Base-by-base conservation (phyloP, 2,329 filamentous ascomycete genomes). In the Aspergillus intermedius region DNA sequence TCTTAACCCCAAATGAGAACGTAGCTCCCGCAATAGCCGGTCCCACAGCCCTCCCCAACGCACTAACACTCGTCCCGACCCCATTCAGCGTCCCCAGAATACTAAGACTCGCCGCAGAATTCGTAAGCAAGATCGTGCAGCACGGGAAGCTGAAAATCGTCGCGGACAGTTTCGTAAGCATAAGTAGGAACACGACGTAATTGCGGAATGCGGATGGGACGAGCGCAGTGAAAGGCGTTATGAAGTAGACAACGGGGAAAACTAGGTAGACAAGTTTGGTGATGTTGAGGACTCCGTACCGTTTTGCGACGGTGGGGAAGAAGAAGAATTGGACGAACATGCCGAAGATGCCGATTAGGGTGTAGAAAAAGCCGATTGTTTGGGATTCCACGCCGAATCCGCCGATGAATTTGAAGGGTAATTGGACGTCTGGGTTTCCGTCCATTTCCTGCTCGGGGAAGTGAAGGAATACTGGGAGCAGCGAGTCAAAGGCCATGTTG, bases 61-160 rank as follows among this genome's bases (percentile, higher is more conserved):
- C 90, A 54, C 84, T 86, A 30, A 91, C 82, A 48, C 85, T 87
- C 0, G 91, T 95, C 0, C 89, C 91, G 52, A 95, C 83, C 2
- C 91, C 93, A 61, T 97, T 97, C 48, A 97, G 72, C 0, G 91
- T 96, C 1, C 90, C 91, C 4, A 97, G 78, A 8, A 95, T 80
- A 40, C 79, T 75, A 13, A 95, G 73, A 47, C 85, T 90, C 1
- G 77, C 71, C 4, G 89, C 89, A 8, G 85, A 88, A 69, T 96
- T 96, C 23, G 91, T 96, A 34, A 97, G 78, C 43, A 97, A 76
- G 58, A 97, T 96, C 5, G 88, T 95, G 22, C 81, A 85, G 60
- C 88, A 93, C 0, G 93, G 91, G 65, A 96, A 96, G 1, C 86
- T 86, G 60, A 96, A 85, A 54, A 94, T 93, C 50, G 84, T 82